A percentile compares a stretch with the other conserved stretches of the same genome.
phyloP scores from a whole-genome alignment of 2,329 filamentous ascomycete genomes.

The Harringtonia lauricola region DNA sequence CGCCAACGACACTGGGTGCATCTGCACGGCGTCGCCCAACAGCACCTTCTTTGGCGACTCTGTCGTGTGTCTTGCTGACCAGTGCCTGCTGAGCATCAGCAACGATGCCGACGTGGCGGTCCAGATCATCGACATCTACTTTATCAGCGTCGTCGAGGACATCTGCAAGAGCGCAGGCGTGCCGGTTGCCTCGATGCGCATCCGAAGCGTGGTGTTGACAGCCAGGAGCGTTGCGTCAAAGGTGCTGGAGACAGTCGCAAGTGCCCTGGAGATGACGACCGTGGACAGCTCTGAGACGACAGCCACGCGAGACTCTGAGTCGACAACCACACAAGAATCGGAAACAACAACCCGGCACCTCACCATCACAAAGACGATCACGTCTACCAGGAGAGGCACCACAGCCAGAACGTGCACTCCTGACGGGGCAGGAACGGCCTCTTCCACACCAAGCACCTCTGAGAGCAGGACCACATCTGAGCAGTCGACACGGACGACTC shows the following conservation, averaged over 20 bases:
- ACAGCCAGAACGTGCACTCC: too few species aligned
- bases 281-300: background rate
- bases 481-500: too few species aligned
- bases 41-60: conserved; percentile 8
- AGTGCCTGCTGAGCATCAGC: conserved; percentile 6
- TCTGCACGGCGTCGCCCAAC: conserved; percentile 6
- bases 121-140: conserved; percentile 5
- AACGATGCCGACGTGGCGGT: background rate
- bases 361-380: background rate
- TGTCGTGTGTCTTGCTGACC: conserved; percentile 8
- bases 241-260: background rate
- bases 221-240: conserved; percentile 8
- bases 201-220: conserved; percentile 7
- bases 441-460: too few species aligned
- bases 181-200: conserved; percentile 1
- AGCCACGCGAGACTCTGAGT: too few species aligned
- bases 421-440: too few species aligned
- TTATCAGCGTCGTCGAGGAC: conserved; percentile 7
- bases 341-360: too few species aligned
- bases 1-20: conserved; percentile 5
- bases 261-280: background rate
- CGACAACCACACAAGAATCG: too few species aligned
- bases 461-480: too few species aligned
- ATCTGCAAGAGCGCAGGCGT: conserved; percentile 5
- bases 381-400: background rate